Percentiles rank a stretch among this genome's conserved stretches.
Conservation (phyloP, 1,284 basidiomycete genomes). For the Taiwanofungus camphoratus region DNA sequence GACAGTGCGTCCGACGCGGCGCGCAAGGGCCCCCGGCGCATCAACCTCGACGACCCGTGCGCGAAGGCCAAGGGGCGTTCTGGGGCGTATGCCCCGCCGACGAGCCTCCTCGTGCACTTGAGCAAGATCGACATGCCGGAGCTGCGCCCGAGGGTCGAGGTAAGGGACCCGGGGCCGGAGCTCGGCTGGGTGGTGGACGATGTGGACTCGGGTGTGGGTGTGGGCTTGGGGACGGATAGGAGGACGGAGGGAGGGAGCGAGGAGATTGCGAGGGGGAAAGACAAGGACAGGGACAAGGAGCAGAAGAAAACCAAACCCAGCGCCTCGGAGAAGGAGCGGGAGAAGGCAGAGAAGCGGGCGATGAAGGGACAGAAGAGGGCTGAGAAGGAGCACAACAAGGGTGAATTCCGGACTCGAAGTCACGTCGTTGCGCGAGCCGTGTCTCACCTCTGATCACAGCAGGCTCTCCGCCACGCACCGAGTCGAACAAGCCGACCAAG, state of each 20-base stretch:
- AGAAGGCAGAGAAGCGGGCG: conserved; percentile 17
- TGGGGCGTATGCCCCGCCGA: conserved; percentile 52
- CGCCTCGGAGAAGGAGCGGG: conserved; percentile 13
- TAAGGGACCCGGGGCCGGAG: conserved; percentile 4
- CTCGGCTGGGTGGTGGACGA: conserved; percentile 4
- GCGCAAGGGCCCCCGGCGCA: conserved; percentile 53
- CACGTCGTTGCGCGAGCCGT: not conserved
- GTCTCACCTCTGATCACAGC: not conserved
- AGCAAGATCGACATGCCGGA: conserved; percentile 84
- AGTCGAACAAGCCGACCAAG: conserved; percentile 10
- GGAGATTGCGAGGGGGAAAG: not conserved
- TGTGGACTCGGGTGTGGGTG: not conserved
- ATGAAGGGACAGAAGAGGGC: conserved; percentile 22
- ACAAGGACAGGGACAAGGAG: conserved; percentile 11
- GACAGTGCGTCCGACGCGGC: conserved; percentile 34
- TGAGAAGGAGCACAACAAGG: conserved; percentile 23
- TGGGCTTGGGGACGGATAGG: not conserved
- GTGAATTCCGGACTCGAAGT: conserved; percentile 4
- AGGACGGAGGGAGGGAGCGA: not conserved
- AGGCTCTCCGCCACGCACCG: not conserved
- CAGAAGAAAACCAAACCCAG: conserved; percentile 7
- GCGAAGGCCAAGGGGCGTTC: conserved; percentile 35
- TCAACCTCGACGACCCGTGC: conserved; percentile 52
- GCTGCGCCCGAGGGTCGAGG: conserved; percentile 45
- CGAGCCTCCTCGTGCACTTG: conserved; percentile 61